Evolutionary conservation across 768 basidiomycete genomes (phyloP).

Genomic region (Rubroboletus satanas): DNA sequence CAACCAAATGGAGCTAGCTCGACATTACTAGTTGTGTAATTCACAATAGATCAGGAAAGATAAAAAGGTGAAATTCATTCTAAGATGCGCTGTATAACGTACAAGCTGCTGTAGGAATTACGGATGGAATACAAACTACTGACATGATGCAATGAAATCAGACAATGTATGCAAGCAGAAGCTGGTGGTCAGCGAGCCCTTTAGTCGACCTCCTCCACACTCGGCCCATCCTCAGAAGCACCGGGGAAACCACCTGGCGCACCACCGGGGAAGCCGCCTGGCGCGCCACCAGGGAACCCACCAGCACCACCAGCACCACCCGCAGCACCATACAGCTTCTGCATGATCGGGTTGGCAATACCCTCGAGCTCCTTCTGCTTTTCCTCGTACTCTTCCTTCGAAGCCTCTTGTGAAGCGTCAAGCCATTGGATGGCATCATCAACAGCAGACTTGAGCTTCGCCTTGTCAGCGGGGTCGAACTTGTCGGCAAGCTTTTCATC

Average conservation of each 20-base stretch:
- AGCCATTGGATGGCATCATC: constrained; percentile 85
- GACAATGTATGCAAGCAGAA: constrained; percentile 21
- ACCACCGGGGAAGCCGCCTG: constrained; percentile 53
- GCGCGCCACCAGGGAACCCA: constrained; percentile 57
- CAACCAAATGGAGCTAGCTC: neutral
- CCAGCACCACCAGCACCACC: constrained; percentile 48
- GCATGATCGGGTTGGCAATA: constrained; percentile 74
- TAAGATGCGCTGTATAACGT: constrained; percentile 31
- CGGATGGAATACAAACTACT: constrained; percentile 30
- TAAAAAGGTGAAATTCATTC: constrained; percentile 17
- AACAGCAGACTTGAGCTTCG: constrained; percentile 75
- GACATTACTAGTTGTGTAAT: neutral
- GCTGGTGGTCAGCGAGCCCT: constrained; percentile 12
- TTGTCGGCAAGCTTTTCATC: constrained; percentile 87
- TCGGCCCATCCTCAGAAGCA: constrained; percentile 76
- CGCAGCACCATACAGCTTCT: constrained; percentile 60
- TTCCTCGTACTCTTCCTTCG: constrained; percentile 90
- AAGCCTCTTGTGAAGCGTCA: constrained; percentile 81
- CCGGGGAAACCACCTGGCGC: constrained; percentile 71
- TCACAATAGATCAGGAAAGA: neutral
- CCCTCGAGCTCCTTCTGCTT: constrained; percentile 91
- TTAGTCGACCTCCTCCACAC: constrained; percentile 89
- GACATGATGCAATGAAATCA: constrained; percentile 29
- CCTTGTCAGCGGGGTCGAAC: constrained; percentile 82
- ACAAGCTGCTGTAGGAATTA: constrained; percentile 29